Base-by-base conservation (phyloP, 1,284 basidiomycete species). In the Malassezia furfur region DNA sequence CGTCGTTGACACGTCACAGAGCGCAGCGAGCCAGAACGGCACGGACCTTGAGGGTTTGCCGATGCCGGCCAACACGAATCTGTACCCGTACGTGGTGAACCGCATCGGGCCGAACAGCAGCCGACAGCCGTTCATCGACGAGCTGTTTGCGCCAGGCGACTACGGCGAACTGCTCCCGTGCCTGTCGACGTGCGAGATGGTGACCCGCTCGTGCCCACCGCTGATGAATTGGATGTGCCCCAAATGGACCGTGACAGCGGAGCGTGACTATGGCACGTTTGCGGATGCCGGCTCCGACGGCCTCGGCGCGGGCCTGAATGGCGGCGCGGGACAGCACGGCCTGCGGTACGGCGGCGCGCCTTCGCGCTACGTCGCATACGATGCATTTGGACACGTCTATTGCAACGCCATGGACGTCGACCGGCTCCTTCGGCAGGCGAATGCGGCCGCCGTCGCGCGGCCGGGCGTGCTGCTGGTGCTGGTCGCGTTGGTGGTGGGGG, bases 161-260 rank as follows among this genome's bases (percentile, higher is more conserved):
- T 74, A 72, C 41, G 70, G 70, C 54, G 72, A 74, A 60, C 45
- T 74, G 34, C 51, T 73, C 4, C 72, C 72, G 5, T 74, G 72
- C 61, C 59, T 73, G 30, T 65, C 67, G 21, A 68, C 63, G 12
- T 74, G 72, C 61, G 64, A 70, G 43, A 67, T 64, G 54, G 72
- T 74, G 14, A 56, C 54, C 32, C 59, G 68, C 0, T 64, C 60
- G 2, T 74, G 72, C 53, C 72, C 70, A 37, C 67, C 71, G 12
- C 25, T 72, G 37, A 56, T 71, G 25, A 45, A 63, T 17, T 74
- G 72, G 72, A 36, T 51, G 5, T 74, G 72, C 45, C 72, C 72
- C 2, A 34, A 53, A 1, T 74, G 72, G 72, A 70, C 67, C 41
- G 58, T 74, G 15, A 67, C 70, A 0, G 68, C 70, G 5, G 65